A percentile compares a stretch with the other conserved stretches of the same genome.
These are phyloP conservation scores for Colletotrichum salicis DNA, from an alignment of 2,329 filamentous ascomycete species.

Conservation along the genomic window DNA sequence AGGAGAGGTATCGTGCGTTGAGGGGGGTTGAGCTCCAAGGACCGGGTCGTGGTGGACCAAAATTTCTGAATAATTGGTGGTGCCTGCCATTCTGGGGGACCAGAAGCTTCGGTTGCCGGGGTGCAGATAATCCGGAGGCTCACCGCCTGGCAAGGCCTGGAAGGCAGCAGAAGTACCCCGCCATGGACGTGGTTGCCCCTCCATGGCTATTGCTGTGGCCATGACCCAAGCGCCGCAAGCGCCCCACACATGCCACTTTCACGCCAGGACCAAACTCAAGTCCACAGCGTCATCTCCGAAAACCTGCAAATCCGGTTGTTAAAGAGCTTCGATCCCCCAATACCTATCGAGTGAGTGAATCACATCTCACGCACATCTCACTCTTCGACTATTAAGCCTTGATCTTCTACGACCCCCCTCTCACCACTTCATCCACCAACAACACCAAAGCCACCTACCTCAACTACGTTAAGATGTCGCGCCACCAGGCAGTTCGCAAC, in stretches of 20 bases:
- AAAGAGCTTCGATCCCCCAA: neutral
- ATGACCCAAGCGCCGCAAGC: constrained; percentile 15
- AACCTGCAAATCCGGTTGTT: neutral
- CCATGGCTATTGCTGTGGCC: constrained; percentile 18
- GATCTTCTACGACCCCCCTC: neutral
- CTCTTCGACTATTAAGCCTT: neutral
- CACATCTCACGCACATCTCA: neutral
- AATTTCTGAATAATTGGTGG: constrained; percentile 40
- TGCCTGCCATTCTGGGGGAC: constrained; percentile 34
- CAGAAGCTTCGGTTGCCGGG: constrained; percentile 35
- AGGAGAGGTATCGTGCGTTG: constrained; percentile 32
- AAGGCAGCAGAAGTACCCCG: constrained; percentile 29
- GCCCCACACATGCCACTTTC: constrained; percentile 29
- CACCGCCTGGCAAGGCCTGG: constrained; percentile 30
- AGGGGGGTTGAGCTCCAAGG: constrained; percentile 36
- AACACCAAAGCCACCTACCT: neutral
- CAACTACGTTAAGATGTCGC: constrained; percentile 52
- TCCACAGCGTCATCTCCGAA: constrained; percentile 30
- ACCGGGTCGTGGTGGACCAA: constrained; percentile 36
- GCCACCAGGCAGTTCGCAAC: constrained; percentile 58
- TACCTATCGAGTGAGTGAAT: neutral
- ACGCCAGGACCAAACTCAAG: constrained; percentile 24
- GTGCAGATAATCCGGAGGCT: constrained; percentile 31
- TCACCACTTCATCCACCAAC: neutral
- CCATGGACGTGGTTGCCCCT: constrained; percentile 33